Evolutionary conservation across 192 early-diverging fungal species (phyloP).

Genomic region (Pecoramyces ruminantium): DNA sequence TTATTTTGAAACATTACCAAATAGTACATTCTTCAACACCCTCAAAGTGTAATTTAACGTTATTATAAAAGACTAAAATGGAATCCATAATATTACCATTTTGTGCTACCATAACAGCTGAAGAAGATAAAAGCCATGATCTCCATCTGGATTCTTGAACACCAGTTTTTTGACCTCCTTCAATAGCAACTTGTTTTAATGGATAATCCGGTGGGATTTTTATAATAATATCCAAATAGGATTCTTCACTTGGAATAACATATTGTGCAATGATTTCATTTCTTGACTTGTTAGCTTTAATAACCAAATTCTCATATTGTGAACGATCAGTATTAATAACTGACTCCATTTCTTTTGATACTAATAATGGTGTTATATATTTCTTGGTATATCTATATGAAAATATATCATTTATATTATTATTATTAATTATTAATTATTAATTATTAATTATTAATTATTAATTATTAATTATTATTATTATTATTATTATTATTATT

Average conservation of each 20-base stretch:
- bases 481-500: no score
- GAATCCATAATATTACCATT: constrained; percentile 69
- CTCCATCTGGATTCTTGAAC: constrained; percentile 30
- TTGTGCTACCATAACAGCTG: constrained; percentile 37
- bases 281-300: constrained; percentile 38
- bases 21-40: constrained; percentile 96
- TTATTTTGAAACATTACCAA: constrained; percentile 18
- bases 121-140: constrained; percentile 21
- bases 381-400: constrained; percentile 44
- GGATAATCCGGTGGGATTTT: constrained; percentile 26
- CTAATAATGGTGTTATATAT: constrained; percentile 43
- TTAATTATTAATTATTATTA: no score
- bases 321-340: constrained; percentile 25
- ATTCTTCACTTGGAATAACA: constrained; percentile 50
- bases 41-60: constrained; percentile 80
- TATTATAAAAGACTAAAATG: constrained; percentile 58
- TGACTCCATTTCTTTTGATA: constrained; percentile 40
- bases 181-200: constrained; percentile 12
- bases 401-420: no score
- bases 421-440: no score
- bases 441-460: no score
- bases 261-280: constrained; percentile 55
- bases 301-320: constrained; percentile 33
- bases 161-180: constrained; percentile 14
- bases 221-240: constrained; percentile 53